phyloP scores from a whole-genome alignment of 768 basidiomycete genomes.

The Cantharellus cinnabarinus region DNA sequence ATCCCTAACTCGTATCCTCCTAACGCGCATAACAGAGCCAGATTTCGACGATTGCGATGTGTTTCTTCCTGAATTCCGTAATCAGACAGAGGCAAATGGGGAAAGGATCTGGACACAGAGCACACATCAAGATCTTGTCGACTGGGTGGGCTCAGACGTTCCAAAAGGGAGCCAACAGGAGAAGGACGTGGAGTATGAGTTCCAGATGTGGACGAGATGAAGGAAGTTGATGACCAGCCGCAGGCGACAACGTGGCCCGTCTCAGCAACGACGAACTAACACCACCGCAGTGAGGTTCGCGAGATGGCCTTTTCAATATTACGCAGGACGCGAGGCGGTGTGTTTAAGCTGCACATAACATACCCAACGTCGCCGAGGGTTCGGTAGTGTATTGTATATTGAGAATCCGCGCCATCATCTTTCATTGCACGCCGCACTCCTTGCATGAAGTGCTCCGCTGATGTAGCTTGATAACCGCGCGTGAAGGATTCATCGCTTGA shows the following conservation, averaged over 20 bases:
- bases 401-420: conserved; percentile 11
- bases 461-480: conserved; percentile 33
- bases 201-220: conserved; percentile 79
- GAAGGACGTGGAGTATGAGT: conserved; percentile 70
- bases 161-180: conserved; percentile 59
- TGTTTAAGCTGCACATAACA: conserved; percentile 79
- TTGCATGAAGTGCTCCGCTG: conserved; percentile 41
- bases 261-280: not conserved
- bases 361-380: conserved; percentile 86
- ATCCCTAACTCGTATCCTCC: conserved; percentile 55
- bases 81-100: not conserved
- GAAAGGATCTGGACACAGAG: conserved; percentile 16
- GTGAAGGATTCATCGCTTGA: not conserved
- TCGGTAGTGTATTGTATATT: conserved; percentile 43
- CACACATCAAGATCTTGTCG: conserved; percentile 39
- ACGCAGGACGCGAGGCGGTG: conserved; percentile 13
- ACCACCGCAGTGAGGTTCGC: not conserved
- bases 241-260: no score
- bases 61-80: conserved; percentile 56
- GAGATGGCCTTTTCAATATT: conserved; percentile 7
- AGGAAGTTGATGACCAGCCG: not conserved
- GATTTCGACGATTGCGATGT: conserved; percentile 70
- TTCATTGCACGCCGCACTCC: conserved; percentile 22
- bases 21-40: conserved; percentile 64
- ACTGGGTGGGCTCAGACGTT: conserved; percentile 69